Evolutionary conservation across 345 rosid genomes (phyloP).

Genomic region (Pelargonium nanum): DNA sequence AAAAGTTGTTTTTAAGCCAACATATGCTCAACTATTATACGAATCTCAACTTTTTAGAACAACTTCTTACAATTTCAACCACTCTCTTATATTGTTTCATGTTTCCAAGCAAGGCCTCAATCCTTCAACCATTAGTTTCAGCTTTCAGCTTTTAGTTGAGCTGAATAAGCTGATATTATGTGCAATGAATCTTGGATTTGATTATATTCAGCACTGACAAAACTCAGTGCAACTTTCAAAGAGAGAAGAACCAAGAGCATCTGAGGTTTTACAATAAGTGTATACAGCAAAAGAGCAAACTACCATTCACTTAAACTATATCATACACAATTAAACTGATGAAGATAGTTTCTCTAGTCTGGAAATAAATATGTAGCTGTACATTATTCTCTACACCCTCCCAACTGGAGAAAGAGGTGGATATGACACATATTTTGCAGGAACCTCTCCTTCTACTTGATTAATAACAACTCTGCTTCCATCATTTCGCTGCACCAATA

Average conservation of each 20-base stretch:
- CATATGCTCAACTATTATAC: too few species aligned
- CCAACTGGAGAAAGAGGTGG: slow-evolving; percentile 74
- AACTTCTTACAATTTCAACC: too few species aligned
- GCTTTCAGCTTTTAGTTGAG: too few species aligned
- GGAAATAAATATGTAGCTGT: not conserved
- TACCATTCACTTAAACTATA: slow-evolving; percentile 10
- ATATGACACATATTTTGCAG: slow-evolving; percentile 45
- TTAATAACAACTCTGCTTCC: slow-evolving; percentile 24
- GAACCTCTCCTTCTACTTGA: slow-evolving; percentile 26
- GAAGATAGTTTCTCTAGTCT: slow-evolving; percentile 9
- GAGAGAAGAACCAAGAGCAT: not conserved
- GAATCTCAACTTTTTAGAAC: too few species aligned
- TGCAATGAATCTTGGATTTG: too few species aligned
- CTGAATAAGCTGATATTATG: too few species aligned
- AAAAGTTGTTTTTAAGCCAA: too few species aligned
- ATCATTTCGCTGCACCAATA: slow-evolving; percentile 13
- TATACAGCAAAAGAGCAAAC: not conserved
- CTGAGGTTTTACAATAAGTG: not conserved
- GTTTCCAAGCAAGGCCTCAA: too few species aligned
- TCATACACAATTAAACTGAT: slow-evolving; percentile 30
- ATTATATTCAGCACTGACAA: too few species aligned
- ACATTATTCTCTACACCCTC: slow-evolving; percentile 34
- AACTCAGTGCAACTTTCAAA: too few species aligned
- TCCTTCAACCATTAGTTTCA: too few species aligned
- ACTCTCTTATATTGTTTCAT: too few species aligned